Percentiles rank a stretch among this genome's conserved stretches.
phyloP scores from a whole-genome alignment of 2,329 filamentous ascomycete genomes.

The Aspergillus pseudoglaucus region DNA sequence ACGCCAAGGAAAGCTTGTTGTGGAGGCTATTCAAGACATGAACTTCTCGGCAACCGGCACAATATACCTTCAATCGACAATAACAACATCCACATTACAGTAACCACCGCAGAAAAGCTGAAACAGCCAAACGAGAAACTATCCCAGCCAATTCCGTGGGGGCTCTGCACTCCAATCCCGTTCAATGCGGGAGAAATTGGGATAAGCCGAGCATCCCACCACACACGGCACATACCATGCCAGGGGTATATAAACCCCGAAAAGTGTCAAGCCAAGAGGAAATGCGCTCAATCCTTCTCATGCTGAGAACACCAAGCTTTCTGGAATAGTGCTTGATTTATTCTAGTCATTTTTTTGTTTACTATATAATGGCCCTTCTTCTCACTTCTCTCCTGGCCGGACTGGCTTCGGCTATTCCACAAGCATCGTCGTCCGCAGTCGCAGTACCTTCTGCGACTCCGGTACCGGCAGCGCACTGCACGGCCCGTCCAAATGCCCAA shows the following conservation, averaged over 20 bases:
- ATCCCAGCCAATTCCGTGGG: not conserved
- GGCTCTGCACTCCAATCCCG: not conserved
- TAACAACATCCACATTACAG: too few species aligned
- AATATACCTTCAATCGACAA: too few species aligned
- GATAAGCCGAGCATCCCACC: not conserved
- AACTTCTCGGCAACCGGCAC: too few species aligned
- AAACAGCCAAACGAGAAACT: not conserved
- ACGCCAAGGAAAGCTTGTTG: not conserved
- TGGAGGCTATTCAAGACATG: not conserved
- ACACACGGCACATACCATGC: not conserved
- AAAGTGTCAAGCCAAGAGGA: not conserved
- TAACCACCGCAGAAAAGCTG: not conserved
- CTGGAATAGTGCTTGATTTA: not conserved
- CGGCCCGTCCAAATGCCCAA: not conserved
- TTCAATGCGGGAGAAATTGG: not conserved
- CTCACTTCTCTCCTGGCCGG: not conserved
- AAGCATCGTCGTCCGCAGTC: not conserved
- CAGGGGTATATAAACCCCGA: not conserved
- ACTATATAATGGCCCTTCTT: not conserved
- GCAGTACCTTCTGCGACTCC: not conserved
- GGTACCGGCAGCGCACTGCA: not conserved
- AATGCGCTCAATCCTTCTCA: not conserved
- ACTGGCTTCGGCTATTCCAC: not conserved
- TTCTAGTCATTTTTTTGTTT: too few species aligned
- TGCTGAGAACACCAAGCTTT: not conserved